Base-by-base conservation (phyloP, 495 filamentous ascomycete genomes). In the Trichoderma reesei region DNA sequence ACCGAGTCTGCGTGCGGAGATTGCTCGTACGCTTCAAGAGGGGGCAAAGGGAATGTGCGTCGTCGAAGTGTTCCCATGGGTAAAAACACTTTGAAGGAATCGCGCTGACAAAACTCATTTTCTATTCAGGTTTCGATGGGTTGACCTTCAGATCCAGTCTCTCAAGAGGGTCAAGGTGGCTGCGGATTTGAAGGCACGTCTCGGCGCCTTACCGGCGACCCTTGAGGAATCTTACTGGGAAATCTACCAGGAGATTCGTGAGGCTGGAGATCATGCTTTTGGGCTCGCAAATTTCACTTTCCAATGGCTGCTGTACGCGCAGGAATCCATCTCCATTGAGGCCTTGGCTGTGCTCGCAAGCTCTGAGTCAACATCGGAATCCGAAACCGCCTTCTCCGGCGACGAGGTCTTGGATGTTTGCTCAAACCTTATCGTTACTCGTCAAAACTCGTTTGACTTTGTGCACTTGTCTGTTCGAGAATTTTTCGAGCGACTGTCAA, bases 271-370 rank as follows among this genome's bases (percentile, higher is more conserved):
- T 0, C 41, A 59, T 44, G 65, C 64, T 36, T 37, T 42, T 20
- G 46, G n/a, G 26, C 65, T 66, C 26, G 61, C 65, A 14, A 66
- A 54, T 61, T 66, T 66, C 60, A 59, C 65, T 44, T 46, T 63
- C 44, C 59, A 41, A 41, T 66, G 65, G 65, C 65, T 63, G 5
- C 41, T 66, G 20, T 62, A 66, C 33, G 60, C 65, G 9, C 41
- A 63, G n/a, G 46, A 63, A 51, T 56, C 46, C 14, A 54, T 66
- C 26, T 33, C 61, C 31, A 31, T 59, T 42, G 26, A 59, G 20
- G 65, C 39, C 5, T 31, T 62, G 33, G 59, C 64, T 36, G n/a
- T 34, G 11, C 36, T 64, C 39, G 54, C 54, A 41, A 61, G 34
- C 37, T 5, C 59, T 20, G 20, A 37, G 14, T 41, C 37, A 14